phyloP scores from a whole-genome alignment of 2,329 filamentous ascomycete species.

The Graphium sp. region DNA sequence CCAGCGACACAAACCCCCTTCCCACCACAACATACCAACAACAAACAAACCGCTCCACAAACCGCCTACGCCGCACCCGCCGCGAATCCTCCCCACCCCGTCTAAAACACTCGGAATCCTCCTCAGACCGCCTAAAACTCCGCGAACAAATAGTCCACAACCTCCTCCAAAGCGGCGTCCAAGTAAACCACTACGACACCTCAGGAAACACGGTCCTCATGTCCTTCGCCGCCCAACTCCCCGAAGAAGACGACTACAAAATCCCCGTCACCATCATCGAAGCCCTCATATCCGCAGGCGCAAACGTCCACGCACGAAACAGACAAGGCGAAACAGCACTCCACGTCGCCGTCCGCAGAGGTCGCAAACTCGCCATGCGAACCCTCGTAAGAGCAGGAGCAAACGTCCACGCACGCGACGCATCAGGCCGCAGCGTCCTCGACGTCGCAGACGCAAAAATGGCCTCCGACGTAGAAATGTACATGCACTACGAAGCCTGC shows the following conservation, averaged over 20 bases:
- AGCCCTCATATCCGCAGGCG: constrained; percentile 22
- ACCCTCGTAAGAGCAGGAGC: constrained; percentile 27
- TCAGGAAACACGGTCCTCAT: constrained; percentile 37
- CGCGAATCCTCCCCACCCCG: neutral
- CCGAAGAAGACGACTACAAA: constrained; percentile 32
- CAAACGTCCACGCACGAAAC: constrained; percentile 31
- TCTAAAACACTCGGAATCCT: constrained; percentile 15
- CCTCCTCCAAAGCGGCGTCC: constrained; percentile 20
- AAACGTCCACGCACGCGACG: constrained; percentile 27
- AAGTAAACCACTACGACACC: constrained; percentile 34
- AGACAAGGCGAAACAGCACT: constrained; percentile 36
- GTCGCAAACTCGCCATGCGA: constrained; percentile 32
- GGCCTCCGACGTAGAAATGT: constrained; percentile 14
- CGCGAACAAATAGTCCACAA: constrained; percentile 10
- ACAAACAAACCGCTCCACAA: constrained; percentile 2
- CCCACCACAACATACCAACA: constrained; percentile 5
- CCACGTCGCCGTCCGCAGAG: constrained; percentile 33
- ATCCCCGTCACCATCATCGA: constrained; percentile 24
- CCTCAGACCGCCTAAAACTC: constrained; percentile 11
- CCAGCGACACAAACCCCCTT: constrained; percentile 10
- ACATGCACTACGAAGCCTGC: constrained; percentile 26
- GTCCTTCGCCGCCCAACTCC: constrained; percentile 31
- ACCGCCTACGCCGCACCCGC: constrained; percentile 4
- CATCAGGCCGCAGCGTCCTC: constrained; percentile 23
- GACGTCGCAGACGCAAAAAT: constrained; percentile 26